Conservation (phyloP, 768 basidiomycete species). For the Mycena floridula region DNA sequence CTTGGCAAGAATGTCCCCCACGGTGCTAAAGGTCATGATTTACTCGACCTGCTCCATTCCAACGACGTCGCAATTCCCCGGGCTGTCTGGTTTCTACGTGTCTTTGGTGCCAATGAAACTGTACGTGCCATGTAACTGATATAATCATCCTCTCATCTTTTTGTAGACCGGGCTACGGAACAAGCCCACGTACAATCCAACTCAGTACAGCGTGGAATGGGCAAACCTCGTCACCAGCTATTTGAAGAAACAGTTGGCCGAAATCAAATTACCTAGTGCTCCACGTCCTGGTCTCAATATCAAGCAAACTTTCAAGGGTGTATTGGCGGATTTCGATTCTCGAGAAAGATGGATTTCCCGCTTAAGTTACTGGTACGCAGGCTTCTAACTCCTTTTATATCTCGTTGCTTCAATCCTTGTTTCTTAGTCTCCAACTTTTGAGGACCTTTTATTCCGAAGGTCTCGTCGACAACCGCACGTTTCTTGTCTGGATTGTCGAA, state of each 20-base stretch:
- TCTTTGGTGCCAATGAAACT: conserved; percentile 84
- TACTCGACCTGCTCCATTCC: conserved; percentile 71
- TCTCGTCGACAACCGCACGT: conserved; percentile 71
- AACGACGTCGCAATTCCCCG: conserved; percentile 75
- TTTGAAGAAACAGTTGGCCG: conserved; percentile 75
- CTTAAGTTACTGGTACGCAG: conserved; percentile 67
- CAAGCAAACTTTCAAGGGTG: conserved; percentile 79
- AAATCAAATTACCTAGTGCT: conserved; percentile 75
- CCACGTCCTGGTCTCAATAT: conserved; percentile 73
- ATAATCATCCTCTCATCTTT: conserved; percentile 2
- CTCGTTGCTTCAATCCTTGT: neutral
- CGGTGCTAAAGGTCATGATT: conserved; percentile 78
- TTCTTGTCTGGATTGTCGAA: conserved; percentile 73
- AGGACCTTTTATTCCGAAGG: conserved; percentile 77
- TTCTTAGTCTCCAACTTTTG: conserved; percentile 56
- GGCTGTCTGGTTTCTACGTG: conserved; percentile 84
- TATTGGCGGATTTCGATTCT: conserved; percentile 63
- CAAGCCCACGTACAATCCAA: conserved; percentile 75
- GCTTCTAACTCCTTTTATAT: neutral
- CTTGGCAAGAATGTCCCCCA: conserved; percentile 84
- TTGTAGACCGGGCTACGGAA: conserved; percentile 65
- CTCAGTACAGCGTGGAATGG: conserved; percentile 83
- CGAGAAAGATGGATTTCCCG: conserved; percentile 74
- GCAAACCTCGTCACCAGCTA: conserved; percentile 75
- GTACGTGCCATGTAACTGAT: conserved; percentile 28